Evolutionary conservation across 768 basidiomycete genomes (phyloP).

Genomic region (Porphyrellus cyaneotinctus): DNA sequence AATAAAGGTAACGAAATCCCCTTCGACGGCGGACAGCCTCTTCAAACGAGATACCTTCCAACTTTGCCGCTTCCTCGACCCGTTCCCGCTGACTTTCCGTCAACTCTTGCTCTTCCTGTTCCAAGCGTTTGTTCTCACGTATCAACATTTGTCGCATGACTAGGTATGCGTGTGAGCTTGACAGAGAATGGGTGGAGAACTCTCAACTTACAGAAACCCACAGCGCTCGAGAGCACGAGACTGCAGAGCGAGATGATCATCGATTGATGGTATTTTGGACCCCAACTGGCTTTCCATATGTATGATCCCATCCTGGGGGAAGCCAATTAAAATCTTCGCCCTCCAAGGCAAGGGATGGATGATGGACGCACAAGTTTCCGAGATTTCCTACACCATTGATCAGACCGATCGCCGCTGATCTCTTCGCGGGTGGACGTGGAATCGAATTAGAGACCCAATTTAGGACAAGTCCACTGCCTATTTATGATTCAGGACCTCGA

Average conservation of each 20-base stretch:
- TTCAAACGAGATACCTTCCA: conserved; percentile 58
- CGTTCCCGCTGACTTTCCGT: conserved; percentile 45
- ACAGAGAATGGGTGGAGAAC: neutral
- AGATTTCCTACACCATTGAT: conserved; percentile 58
- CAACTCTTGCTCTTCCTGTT: conserved; percentile 42
- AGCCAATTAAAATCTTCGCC: neutral
- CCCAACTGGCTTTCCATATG: conserved; percentile 59
- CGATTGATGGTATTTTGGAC: conserved; percentile 58
- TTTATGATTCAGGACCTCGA: neutral
- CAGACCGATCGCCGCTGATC: conserved; percentile 55
- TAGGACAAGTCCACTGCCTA: conserved; percentile 42
- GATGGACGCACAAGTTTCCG: conserved; percentile 47
- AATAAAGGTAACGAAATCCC: conserved; percentile 58
- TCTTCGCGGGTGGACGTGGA: conserved; percentile 52
- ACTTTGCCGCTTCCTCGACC: conserved; percentile 53
- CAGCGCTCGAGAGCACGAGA: conserved; percentile 29
- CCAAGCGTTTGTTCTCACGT: conserved; percentile 47
- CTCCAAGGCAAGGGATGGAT: neutral
- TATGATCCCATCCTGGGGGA: conserved; percentile 53
- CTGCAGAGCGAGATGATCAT: conserved; percentile 47
- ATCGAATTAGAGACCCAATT: conserved; percentile 63
- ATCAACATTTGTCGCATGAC: conserved; percentile 47
- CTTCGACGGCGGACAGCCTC: conserved; percentile 54
- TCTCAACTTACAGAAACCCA: conserved; percentile 32
- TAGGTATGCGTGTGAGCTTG: conserved; percentile 6